phyloP scores from a whole-genome alignment of 2,329 filamentous ascomycete genomes.

The Alternaria gansuensis region DNA sequence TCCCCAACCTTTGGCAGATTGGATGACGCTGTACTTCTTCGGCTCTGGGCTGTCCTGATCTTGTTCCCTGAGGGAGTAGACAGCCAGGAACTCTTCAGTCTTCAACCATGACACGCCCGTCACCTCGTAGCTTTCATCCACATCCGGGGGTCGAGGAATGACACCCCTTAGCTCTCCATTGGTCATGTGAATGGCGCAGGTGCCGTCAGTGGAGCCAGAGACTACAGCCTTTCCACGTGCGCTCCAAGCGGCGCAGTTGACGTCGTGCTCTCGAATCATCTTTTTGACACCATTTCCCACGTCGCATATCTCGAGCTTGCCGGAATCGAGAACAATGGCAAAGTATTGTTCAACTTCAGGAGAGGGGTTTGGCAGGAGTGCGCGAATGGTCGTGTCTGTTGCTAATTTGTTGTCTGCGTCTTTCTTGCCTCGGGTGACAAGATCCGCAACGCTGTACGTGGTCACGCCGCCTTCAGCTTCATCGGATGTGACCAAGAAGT shows the following conservation, averaged over 20 bases:
- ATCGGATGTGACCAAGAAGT: constrained; percentile 81
- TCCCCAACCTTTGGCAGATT: constrained; percentile 66
- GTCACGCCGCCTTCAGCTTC: constrained; percentile 82
- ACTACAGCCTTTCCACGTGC: constrained; percentile 91
- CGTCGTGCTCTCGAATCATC: constrained; percentile 73
- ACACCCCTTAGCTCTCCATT: constrained; percentile 78
- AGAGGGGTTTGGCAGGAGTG: constrained; percentile 81
- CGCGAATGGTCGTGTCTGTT: constrained; percentile 77
- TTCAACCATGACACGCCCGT: constrained; percentile 88
- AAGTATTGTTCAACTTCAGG: constrained; percentile 76
- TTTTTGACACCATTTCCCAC: constrained; percentile 66
- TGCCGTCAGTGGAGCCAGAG: constrained; percentile 83
- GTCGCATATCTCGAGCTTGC: constrained; percentile 85
- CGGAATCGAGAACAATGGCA: constrained; percentile 80
- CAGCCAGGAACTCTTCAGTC: constrained; percentile 81
- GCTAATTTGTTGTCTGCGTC: constrained; percentile 77
- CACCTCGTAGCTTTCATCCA: constrained; percentile 69
- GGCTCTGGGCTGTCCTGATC: constrained; percentile 61
- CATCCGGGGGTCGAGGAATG: constrained; percentile 77
- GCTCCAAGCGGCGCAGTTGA: constrained; percentile 91
- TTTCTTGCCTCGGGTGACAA: constrained; percentile 68
- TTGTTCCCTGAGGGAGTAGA: constrained; percentile 65
- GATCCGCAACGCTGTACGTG: constrained; percentile 76
- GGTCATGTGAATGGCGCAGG: constrained; percentile 82
- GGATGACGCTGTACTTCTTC: constrained; percentile 78